A percentile compares a stretch with the other conserved stretches of the same genome.
Conservation (phyloP, 2,329 filamentous ascomycete genomes). For the Zymoseptoria tritici region DNA sequence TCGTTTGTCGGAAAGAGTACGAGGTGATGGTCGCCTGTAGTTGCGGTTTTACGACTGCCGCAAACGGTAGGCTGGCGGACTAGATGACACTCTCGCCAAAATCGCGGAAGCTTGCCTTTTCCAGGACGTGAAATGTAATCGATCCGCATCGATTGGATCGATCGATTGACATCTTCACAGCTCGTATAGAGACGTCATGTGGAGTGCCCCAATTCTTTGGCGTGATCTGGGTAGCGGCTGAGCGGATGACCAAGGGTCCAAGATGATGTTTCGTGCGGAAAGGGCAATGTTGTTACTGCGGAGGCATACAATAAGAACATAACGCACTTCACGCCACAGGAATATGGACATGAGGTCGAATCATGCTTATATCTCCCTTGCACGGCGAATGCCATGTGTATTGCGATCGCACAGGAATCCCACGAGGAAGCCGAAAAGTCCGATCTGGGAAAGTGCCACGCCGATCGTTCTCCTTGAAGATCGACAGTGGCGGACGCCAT, state of each 20-base stretch:
- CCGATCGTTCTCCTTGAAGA: background rate
- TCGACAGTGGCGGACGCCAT: background rate
- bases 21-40: background rate
- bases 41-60: background rate
- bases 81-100: too few relatives aligned
- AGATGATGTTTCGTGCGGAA: background rate
- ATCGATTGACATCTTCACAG: background rate
- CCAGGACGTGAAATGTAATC: background rate
- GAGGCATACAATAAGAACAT: background rate
- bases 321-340: background rate
- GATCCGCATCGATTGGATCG: background rate
- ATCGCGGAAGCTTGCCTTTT: background rate
- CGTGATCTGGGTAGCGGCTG: background rate
- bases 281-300: background rate
- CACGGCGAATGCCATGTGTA: background rate
- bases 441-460: background rate
- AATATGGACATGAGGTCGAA: background rate
- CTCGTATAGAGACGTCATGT: background rate
- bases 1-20: background rate
- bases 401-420: background rate
- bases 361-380: background rate
- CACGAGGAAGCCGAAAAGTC: background rate
- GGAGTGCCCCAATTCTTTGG: background rate
- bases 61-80: background rate
- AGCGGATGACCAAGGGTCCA: background rate